phyloP scores from a whole-genome alignment of 2,329 filamentous ascomycete species.

The Cercospora zeina region DNA sequence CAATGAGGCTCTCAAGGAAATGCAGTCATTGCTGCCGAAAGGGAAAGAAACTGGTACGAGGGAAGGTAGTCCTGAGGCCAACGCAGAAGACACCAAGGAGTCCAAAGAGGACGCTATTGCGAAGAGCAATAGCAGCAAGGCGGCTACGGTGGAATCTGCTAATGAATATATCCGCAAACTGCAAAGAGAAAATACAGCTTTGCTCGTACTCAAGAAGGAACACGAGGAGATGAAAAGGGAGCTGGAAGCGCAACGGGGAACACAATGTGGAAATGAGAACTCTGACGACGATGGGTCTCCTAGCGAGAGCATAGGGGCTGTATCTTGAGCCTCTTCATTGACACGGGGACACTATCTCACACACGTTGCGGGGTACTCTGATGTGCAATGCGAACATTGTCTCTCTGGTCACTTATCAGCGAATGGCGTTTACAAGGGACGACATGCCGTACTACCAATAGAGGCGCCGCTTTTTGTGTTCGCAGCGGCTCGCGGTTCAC shows the following conservation, averaged over 20 bases:
- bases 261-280: constrained; percentile 1
- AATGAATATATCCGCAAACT: constrained; percentile 92
- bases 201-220: constrained; percentile 34
- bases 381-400: background rate
- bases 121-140: constrained; percentile 76
- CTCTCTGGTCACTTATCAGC: background rate
- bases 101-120: constrained; percentile 42
- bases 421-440: background rate
- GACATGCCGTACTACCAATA: background rate
- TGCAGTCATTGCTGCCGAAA: constrained; percentile 77
- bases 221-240: constrained; percentile 36
- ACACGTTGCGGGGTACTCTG: background rate
- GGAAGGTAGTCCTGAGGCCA: constrained; percentile 49
- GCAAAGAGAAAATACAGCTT: constrained; percentile 59
- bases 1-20: constrained; percentile 88
- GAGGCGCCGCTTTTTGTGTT: background rate
- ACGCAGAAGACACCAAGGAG: constrained; percentile 41
- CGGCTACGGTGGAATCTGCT: constrained; percentile 94
- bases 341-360: background rate
- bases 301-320: constrained; percentile 6
- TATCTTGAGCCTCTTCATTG: background rate
- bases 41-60: constrained; percentile 36
- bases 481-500: background rate
- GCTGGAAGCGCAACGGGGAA: constrained; percentile 23
- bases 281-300: constrained; percentile 12